Base-by-base conservation (phyloP, 2,329 filamentous ascomycete genomes). In the Cadophora sp. region DNA sequence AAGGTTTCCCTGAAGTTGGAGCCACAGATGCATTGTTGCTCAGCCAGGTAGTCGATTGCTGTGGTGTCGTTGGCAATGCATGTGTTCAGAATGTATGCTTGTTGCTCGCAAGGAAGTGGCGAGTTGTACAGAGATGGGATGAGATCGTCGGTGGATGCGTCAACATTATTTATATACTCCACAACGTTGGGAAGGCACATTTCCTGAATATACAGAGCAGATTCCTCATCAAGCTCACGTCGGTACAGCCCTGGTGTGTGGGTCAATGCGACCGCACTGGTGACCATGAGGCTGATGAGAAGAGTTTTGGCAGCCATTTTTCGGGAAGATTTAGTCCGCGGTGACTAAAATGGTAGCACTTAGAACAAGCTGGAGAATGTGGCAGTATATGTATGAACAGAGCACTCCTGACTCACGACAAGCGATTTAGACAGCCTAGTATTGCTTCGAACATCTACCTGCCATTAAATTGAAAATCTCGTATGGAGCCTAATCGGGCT, bases 1-100 rank as follows among this genome's bases (percentile, higher is more conserved):
- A 79, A 79, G 65, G 80, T 79, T 22, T 71, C 60, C 72, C 83
- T 83, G 77, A 78, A 83, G 64, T 76, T 77, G 48, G 81, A 79
- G 12, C 72, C 74, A 75, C 82, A 84, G 74, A 83, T 79, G 75
- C 82, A 81, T 72, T 78, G 70, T 34, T 77, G 75, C 65, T 77
- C 75, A 1, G 77, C 76, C 19, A 73, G 65, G 61, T 75, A 77
- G 12, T 72, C 75, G 11, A 75, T 68, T 14, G 73, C 69, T 0
- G 68, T 65, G 3, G 78, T 78, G 65, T 76, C 78, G 69, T 80
- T 80, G 50, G 79, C 76, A 3, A 61, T 68, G 70, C 79, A 80
- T 7, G 73, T 64, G 3, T 64, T 66, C 66, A 78, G 69, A 46
- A 79, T 78, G 60, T 73, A 76, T 37, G 43, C 14, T 26, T 29